Percentiles rank a stretch among this genome's conserved stretches.
These are phyloP conservation scores for Wickerhamomyces sp. DNA, from an alignment of 1,139 yeast species.

Conservation along the genomic window DNA sequence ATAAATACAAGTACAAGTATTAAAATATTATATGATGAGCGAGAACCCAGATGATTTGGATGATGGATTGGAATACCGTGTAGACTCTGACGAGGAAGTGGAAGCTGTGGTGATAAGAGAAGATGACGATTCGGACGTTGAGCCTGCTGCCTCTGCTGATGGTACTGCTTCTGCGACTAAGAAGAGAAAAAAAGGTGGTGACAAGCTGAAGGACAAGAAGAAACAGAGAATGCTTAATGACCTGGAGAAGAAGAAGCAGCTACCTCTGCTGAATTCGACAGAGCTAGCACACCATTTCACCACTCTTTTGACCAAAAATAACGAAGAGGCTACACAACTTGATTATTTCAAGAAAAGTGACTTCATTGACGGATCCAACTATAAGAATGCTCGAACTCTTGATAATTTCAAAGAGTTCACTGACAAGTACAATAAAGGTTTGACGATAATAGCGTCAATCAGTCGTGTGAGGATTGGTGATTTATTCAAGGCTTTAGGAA, in stretches of 20 bases:
- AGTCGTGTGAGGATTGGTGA: slow-evolving; percentile 24
- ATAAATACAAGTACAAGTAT: background rate
- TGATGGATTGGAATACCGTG: slow-evolving; percentile 23
- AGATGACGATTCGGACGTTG: slow-evolving; percentile 15
- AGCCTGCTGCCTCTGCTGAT: no score
- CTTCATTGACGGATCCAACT: slow-evolving; percentile 25
- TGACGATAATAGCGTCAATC: slow-evolving; percentile 19
- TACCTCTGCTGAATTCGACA: slow-evolving; percentile 15
- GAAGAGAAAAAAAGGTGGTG: slow-evolving; percentile 22
- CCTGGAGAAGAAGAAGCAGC: slow-evolving; percentile 14
- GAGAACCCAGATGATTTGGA: slow-evolving; percentile 22
- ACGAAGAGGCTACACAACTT: slow-evolving; percentile 21
- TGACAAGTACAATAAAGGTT: slow-evolving; percentile 24
- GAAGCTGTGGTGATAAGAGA: slow-evolving; percentile 21
- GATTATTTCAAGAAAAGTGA: slow-evolving; percentile 25
- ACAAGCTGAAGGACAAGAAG: slow-evolving; percentile 25
- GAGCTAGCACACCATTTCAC: slow-evolving; percentile 22
- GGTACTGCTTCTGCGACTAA: slow-evolving; percentile 12
- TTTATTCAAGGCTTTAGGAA: slow-evolving; percentile 22
- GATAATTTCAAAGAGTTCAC: slow-evolving; percentile 24
- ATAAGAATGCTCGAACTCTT: slow-evolving; percentile 18
- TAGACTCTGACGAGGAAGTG: slow-evolving; percentile 23
- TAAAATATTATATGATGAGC: slow-evolving; percentile 1
- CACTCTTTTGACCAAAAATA: slow-evolving; percentile 17
- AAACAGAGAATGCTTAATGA: slow-evolving; percentile 21